These are phyloP conservation scores for Erysimum pusillum DNA, from an alignment of 441 rosid genomes.

Conservation along the genomic window DNA sequence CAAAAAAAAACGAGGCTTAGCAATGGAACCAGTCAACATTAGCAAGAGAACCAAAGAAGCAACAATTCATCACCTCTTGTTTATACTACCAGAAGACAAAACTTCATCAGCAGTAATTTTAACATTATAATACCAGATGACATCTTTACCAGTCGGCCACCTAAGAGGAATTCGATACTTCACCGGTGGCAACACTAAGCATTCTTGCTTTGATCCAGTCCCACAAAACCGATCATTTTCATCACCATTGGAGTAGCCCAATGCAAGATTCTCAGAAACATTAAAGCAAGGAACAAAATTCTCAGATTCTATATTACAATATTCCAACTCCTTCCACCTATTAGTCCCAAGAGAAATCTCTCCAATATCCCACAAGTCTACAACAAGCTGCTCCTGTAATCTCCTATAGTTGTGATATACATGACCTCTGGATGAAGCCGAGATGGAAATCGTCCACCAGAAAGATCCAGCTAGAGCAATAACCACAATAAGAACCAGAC, in stretches of 20 bases:
- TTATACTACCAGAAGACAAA: constrained; percentile 93
- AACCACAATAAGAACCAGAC: constrained; percentile 75
- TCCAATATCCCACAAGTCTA: constrained; percentile 92
- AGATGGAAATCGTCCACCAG: constrained; percentile 92
- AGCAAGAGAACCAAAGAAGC: constrained; percentile 17
- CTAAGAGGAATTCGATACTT: constrained; percentile 91
- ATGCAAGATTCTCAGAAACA: constrained; percentile 65
- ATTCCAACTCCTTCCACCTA: constrained; percentile 80
- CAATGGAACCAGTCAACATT: constrained; percentile 2
- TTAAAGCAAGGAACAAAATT: constrained; percentile 91
- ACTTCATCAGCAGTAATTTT: constrained; percentile 93
- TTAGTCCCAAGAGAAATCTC: constrained; percentile 87
- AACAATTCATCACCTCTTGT: constrained; percentile 72
- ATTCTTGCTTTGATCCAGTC: constrained; percentile 60
- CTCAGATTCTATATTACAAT: constrained; percentile 74
- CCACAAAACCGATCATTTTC: constrained; percentile 78
- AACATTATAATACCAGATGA: constrained; percentile 94
- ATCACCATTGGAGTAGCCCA: constrained; percentile 62
- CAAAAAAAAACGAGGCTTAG: constrained; percentile 11
- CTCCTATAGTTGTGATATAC: constrained; percentile 79
- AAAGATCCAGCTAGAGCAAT: constrained; percentile 84
- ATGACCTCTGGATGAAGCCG: constrained; percentile 78
- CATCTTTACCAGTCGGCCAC: constrained; percentile 98
- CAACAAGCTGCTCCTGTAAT: constrained; percentile 92
- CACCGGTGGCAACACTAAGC: constrained; percentile 77